Percentiles rank a stretch among this genome's conserved stretches.
Evolutionary conservation across 495 filamentous ascomycete species (phyloP).

Genomic region (Talaromyces nanjingensis): DNA sequence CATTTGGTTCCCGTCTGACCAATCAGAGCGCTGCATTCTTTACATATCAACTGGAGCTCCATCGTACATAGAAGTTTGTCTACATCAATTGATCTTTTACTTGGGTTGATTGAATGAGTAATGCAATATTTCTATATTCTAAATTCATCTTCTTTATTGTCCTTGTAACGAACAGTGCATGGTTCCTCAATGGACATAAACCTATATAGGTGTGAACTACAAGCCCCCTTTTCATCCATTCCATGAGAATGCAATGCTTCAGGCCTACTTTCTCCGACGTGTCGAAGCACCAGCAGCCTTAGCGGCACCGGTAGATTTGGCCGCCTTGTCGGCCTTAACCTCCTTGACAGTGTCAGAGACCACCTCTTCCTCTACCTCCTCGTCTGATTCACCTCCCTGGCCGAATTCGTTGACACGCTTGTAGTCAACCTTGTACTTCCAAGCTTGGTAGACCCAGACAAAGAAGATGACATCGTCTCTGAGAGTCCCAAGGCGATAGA

Average conservation of each 20-base stretch:
- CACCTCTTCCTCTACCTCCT: constrained; percentile 47
- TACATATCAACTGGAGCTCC: not conserved
- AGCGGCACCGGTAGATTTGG: constrained; percentile 15
- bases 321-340: constrained; percentile 25
- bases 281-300: constrained; percentile 19
- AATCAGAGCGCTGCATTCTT: constrained; percentile 1
- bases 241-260: not conserved
- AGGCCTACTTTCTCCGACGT: constrained; percentile 37
- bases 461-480: constrained; percentile 98
- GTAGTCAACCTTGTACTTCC: constrained; percentile 87
- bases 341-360: constrained; percentile 26
- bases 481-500: constrained; percentile 90
- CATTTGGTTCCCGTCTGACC: constrained; percentile 1
- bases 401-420: constrained; percentile 95
- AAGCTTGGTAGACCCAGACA: constrained; percentile 93
- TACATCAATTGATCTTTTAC: not conserved
- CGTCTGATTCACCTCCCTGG: constrained; percentile 86
- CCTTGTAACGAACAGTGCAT: not conserved
- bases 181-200: not conserved
- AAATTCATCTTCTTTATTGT: not conserved
- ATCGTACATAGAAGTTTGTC: no score
- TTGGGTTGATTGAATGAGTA: not conserved
- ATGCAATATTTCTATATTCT: not conserved
- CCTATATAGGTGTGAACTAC: not conserved
- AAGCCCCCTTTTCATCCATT: not conserved